These are phyloP conservation scores for Musa itinerans DNA, from an alignment of 176 grass and related monocot genomes.

Conservation along the genomic window DNA sequence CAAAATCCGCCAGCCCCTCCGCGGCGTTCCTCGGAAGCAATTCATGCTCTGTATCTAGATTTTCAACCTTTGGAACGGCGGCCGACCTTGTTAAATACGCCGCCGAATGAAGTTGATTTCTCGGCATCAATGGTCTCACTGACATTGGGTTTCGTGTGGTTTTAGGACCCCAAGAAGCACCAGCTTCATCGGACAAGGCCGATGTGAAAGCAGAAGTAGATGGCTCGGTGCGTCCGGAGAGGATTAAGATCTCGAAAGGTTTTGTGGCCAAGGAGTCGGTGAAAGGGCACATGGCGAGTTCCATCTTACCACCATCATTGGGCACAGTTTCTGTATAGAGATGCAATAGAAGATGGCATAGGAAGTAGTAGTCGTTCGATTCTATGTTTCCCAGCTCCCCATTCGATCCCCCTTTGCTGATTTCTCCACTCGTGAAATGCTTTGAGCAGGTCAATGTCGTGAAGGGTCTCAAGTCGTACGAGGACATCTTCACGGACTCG, in stretches of 20 bases:
- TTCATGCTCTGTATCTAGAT: no score
- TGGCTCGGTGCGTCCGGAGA: slow-evolving; percentile 61
- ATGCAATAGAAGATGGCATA: slow-evolving; percentile 37
- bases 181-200: slow-evolving; percentile 36
- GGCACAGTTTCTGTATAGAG: slow-evolving; percentile 44
- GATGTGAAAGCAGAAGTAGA: slow-evolving; percentile 64
- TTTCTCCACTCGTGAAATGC: slow-evolving; percentile 17
- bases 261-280: slow-evolving; percentile 93
- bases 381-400: slow-evolving; percentile 15
- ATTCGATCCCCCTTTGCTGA: slow-evolving; percentile 7
- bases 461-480: slow-evolving; percentile 92
- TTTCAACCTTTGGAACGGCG: no score
- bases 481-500: slow-evolving; percentile 75
- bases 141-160: not conserved
- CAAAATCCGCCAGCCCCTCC: no score
- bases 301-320: slow-evolving; percentile 53
- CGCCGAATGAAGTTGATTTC: no score
- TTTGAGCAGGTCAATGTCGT: slow-evolving; percentile 86
- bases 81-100: no score
- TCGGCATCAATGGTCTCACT: no score
- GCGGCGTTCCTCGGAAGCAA: no score
- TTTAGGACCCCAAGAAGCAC: slow-evolving; percentile 69
- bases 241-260: slow-evolving; percentile 95
- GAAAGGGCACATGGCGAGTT: slow-evolving; percentile 98
- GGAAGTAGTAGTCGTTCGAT: slow-evolving; percentile 46